Base-by-base conservation (phyloP, 2,329 filamentous ascomycete genomes). In the Knoxdaviesia capensis region DNA sequence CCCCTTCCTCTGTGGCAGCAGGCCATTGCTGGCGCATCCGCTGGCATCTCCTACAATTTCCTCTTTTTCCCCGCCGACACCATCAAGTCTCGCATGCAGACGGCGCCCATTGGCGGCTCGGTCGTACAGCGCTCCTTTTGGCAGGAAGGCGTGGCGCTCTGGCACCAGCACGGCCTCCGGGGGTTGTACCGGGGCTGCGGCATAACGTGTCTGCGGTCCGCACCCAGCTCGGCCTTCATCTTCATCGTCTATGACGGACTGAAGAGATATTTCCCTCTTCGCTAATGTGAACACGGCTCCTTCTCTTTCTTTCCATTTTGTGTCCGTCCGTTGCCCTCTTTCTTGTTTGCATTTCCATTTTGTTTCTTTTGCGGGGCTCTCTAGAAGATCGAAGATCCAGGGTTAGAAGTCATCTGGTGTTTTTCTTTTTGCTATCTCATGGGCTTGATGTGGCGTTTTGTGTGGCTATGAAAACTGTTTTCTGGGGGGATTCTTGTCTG, bases 51-150 rank as follows among this genome's bases (percentile, higher is more conserved):
- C 34, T 98, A 98, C 63, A 98, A 98, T 57, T 96, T 96, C 56
- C 63, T 93, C 28, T 94, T 96, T 66, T 98, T 90, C 57, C 90
- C 90, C 0, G 90, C 90, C 40, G 90, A 98, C 57, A 98, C 90
- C 1, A 80, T 98, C 64, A 98, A 98, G 63, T 92, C 83, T 11
- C 77, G 88, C 39, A 94, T 98, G 78, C 90, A 98, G 62, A 98
- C 90, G 0, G 71, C 80, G 42, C 79, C 86, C 5, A 65, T 84
- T 37, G 71, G 69, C 32, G 63, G 66, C 6, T 60, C 64, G 28
- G 64, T 63, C 2, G 60, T 62, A 43, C 69, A 69, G 42, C 71
- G 70, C 36, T 78, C 75, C 0, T 96, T 98, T 53, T 71, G 68
- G 62, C 64, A 69, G 34, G 85, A 92, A 45, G 75, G 77, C 0